These are phyloP conservation scores for Hibiscus trionum DNA, from an alignment of 345 rosid species.

Conservation along the genomic window DNA sequence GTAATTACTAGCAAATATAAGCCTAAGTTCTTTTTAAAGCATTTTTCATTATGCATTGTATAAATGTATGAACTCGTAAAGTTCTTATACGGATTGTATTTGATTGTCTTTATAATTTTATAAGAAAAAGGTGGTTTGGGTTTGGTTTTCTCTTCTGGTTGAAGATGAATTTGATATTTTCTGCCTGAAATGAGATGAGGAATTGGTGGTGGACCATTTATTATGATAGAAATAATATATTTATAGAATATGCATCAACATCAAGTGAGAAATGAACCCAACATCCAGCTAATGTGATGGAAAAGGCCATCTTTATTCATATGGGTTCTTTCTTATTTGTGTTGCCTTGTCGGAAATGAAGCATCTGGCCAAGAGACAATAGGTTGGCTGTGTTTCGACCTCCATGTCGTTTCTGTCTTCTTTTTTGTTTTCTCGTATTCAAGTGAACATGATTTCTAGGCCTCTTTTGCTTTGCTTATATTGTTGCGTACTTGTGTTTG, in stretches of 20 bases:
- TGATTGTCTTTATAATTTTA: slow-evolving; percentile 12
- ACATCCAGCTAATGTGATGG: not conserved
- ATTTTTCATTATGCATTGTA: not conserved
- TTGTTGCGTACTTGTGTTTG: no score
- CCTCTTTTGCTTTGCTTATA: no score
- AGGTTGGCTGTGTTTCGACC: not conserved
- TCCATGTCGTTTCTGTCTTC: no score
- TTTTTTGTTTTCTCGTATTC: no score
- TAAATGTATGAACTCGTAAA: slow-evolving; percentile 18
- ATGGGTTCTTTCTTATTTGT: not conserved
- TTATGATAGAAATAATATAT: not conserved
- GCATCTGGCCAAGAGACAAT: slow-evolving; percentile 10
- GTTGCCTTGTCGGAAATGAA: slow-evolving; percentile 12
- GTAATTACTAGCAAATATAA: no score
- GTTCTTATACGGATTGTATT: slow-evolving; percentile 18
- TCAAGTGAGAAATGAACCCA: slow-evolving; percentile 8
- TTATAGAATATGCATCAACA: not conserved
- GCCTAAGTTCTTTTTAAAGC: no score
- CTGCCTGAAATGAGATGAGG: not conserved
- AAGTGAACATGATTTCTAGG: no score
- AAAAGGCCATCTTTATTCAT: not conserved
- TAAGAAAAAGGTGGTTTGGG: not conserved
- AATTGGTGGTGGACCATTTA: slow-evolving; percentile 19
- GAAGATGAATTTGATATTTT: not conserved
- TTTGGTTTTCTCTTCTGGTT: not conserved